A percentile compares a stretch with the other conserved stretches of the same genome.
These are phyloP conservation scores for Mycena citricolor DNA, from an alignment of 1,284 basidiomycete species.

Conservation along the genomic window DNA sequence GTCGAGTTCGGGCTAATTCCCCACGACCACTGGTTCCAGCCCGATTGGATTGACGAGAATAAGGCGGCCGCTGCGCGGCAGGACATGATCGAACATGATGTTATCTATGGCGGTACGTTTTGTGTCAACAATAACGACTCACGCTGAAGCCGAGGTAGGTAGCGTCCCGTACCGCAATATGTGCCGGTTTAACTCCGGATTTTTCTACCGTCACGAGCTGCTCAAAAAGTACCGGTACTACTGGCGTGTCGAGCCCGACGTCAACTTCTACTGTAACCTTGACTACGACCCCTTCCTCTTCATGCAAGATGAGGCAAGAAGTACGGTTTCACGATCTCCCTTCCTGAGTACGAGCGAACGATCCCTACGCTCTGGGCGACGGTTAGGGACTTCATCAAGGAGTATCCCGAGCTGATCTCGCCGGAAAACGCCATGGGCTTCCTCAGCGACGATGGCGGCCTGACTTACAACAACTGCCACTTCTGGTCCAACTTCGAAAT, in stretches of 20 bases:
- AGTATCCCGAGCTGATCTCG: conserved; percentile 65
- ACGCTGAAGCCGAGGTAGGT: conserved; percentile 36
- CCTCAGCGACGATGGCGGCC: conserved; percentile 78
- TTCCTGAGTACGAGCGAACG: conserved; percentile 85
- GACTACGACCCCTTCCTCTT: conserved; percentile 88
- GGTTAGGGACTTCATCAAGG: conserved; percentile 77
- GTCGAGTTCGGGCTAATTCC: conserved; percentile 85
- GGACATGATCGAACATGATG: conserved; percentile 75
- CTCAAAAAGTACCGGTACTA: conserved; percentile 87
- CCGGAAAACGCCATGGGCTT: conserved; percentile 80
- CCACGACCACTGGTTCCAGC: conserved; percentile 82
- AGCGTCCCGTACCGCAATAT: conserved; percentile 85
- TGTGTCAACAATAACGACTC: not conserved
- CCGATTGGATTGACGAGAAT: conserved; percentile 79
- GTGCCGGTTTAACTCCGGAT: conserved; percentile 95
- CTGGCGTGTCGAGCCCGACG: conserved; percentile 77
- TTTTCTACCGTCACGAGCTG: conserved; percentile 84
- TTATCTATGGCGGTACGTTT: conserved; percentile 81
- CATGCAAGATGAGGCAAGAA: conserved; percentile 88
- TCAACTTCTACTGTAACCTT: conserved; percentile 85
- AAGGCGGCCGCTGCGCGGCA: conserved; percentile 68
- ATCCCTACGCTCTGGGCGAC: conserved; percentile 85
- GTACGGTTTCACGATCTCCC: conserved; percentile 84
- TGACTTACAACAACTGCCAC: conserved; percentile 84
- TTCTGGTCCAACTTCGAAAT: conserved; percentile 96